Base-by-base conservation (phyloP, 2,329 filamentous ascomycete genomes). In the Epichloe bromicola region DNA sequence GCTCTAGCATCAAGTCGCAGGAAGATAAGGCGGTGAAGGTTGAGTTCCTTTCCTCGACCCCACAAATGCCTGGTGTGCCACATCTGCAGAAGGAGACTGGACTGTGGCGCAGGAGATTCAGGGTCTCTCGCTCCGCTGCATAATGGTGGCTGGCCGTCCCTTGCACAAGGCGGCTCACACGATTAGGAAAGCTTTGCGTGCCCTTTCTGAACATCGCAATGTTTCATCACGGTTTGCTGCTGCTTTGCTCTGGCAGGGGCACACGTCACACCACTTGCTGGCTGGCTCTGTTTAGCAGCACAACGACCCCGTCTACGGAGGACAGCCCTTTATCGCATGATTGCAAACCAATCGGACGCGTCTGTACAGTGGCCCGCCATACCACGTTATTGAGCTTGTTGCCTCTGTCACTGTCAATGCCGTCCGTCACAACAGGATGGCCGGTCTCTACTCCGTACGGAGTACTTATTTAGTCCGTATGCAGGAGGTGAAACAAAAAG, bases 101-200 rank as follows among this genome's bases (percentile, higher is more conserved):
- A 36, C 20, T 43, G 50, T 49, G 50, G 41, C 46, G 46, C 41
- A 34, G 14, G 39, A 48, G 19, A 49, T 48, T 34, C 50, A 52
- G 46, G 50, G 50, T 45, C 50, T 36, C 23, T 34, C n/a, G 38
- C 38, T 20, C 47, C n/a, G 38, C 23, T 20, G 38, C 38, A 41
- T 36, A n/a, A 49, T 33, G 23, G 38, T 49, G 47, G 47, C 47
- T 42, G 47, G 17, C 38, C 8, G 10, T 11, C 10, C 39, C 38
- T 42, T 42, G 19, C 17, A 12, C 4, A 10, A 46, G 6, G 14
- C 30, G 26, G 12, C 19, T 17, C 42, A 20, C 20, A 44, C 8
- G 17, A 42, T 42, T 1, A n/a, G 40, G 7, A 14, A 42, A n/a
- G 5, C 37, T n/a, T 14, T 38, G 12, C 12, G 5, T n/a, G 36